Evolutionary conservation across 306 rosid species (phyloP).

Genomic region (Albizia julibrissin): DNA sequence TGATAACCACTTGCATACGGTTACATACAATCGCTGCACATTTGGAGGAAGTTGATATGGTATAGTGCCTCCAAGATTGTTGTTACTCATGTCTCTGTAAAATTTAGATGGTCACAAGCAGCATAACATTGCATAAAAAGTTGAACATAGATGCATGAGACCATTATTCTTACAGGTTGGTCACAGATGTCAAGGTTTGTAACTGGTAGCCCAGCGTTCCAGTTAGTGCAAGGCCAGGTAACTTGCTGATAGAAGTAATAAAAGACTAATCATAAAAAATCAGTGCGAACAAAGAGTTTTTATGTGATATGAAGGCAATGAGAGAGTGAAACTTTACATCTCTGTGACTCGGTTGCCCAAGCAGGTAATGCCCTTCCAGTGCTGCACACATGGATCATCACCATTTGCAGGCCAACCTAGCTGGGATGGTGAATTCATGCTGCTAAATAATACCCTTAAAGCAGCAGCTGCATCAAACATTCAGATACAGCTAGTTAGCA

Average conservation of each 20-base stretch:
- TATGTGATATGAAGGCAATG: constrained; percentile 20
- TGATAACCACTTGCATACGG: constrained; percentile 23
- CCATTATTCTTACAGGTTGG: constrained; percentile 64
- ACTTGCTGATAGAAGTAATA: constrained; percentile 49
- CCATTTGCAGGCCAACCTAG: constrained; percentile 74
- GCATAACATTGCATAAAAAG: constrained; percentile 17
- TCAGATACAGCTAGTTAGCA: constrained; percentile 25
- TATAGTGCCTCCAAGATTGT: constrained; percentile 67
- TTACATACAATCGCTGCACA: constrained; percentile 66
- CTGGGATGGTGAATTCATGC: constrained; percentile 65
- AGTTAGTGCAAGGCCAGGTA: constrained; percentile 68
- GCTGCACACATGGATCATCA: constrained; percentile 87
- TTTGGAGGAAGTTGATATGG: constrained; percentile 81
- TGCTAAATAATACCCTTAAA: constrained; percentile 51
- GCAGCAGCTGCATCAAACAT: constrained; percentile 56
- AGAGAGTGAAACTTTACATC: constrained; percentile 56
- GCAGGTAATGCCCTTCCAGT: constrained; percentile 87
- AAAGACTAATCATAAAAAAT: constrained; percentile 38
- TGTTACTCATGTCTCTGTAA: constrained; percentile 85
- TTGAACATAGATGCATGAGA: constrained; percentile 23
- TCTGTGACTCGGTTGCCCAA: constrained; percentile 71
- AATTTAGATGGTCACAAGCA: constrained; percentile 33
- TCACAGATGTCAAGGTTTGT: constrained; percentile 52
- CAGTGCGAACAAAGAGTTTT: constrained; percentile 14
- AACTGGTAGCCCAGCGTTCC: constrained; percentile 66